These are phyloP conservation scores for Tausonia pullulans DNA, from an alignment of 1,284 basidiomycete genomes.

Conservation along the genomic window DNA sequence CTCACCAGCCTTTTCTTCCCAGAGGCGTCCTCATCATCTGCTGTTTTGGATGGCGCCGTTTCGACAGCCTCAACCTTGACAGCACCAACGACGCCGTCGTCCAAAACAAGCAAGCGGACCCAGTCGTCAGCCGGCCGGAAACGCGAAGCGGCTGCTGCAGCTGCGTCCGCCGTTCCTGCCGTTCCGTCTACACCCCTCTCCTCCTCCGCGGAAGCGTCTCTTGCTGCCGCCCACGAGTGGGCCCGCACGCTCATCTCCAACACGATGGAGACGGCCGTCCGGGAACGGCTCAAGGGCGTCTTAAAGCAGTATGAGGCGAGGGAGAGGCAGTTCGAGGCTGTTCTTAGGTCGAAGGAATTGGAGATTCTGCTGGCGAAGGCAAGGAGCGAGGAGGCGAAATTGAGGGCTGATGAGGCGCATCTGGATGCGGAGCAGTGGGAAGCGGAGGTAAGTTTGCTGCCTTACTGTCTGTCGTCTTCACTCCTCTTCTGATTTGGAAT, in stretches of 20 bases:
- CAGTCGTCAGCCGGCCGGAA: too few relatives aligned
- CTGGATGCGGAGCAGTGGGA: background rate
- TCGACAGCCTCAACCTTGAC: background rate
- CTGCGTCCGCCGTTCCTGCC: too few relatives aligned
- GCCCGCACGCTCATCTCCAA: too few relatives aligned
- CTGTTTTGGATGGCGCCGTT: background rate
- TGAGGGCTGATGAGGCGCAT: background rate
- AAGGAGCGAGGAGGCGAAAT: constrained; percentile 47
- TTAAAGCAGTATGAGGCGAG: constrained; percentile 71
- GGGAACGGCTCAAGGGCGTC: constrained; percentile 67
- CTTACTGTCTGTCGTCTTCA: too few relatives aligned
- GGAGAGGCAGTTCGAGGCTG: constrained; percentile 75
- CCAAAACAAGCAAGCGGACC: too few relatives aligned
- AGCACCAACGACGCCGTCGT: background rate
- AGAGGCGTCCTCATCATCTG: background rate
- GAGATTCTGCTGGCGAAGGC: constrained; percentile 69
- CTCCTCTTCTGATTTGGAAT: too few relatives aligned
- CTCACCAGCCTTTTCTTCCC: constrained; percentile 39
- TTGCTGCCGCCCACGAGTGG: too few relatives aligned
- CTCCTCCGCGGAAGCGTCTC: too few relatives aligned
- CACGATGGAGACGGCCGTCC: constrained; percentile 33
- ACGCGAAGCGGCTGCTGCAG: too few relatives aligned
- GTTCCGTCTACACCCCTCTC: too few relatives aligned
- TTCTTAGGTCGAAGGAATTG: constrained; percentile 73
- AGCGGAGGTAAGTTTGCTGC: background rate